Percentiles rank a stretch among this genome's conserved stretches.
Conservation (phyloP, 805 yeast species). For the Cyberlindnera galapagoensis region DNA sequence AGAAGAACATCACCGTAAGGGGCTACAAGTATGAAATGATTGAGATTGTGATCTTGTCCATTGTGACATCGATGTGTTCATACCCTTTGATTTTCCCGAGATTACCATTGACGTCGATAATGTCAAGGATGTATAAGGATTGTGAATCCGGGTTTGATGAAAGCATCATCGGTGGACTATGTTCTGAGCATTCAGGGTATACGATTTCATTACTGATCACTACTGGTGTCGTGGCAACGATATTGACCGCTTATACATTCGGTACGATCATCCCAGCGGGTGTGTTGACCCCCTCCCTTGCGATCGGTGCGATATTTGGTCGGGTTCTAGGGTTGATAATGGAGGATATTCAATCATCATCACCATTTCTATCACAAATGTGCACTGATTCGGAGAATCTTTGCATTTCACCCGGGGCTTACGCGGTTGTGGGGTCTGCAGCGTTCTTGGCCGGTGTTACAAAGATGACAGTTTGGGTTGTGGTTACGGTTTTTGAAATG, state of each 20-base stretch:
- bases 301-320: conserved; percentile 56
- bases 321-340: conserved; percentile 48
- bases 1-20: conserved; percentile 13
- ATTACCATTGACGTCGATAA: conserved; percentile 47
- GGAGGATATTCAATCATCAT: conserved; percentile 37
- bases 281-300: conserved; percentile 54
- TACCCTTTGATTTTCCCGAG: conserved; percentile 51
- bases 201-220: conserved; percentile 9
- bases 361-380: conserved; percentile 29
- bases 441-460: conserved; percentile 77
- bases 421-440: conserved; percentile 86
- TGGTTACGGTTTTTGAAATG: conserved; percentile 73
- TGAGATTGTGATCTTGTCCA: conserved; percentile 44
- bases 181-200: conserved; percentile 12
- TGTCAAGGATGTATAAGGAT: conserved; percentile 63
- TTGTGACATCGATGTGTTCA: conserved; percentile 46
- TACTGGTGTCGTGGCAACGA: conserved; percentile 40
- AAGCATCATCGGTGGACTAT: conserved; percentile 24
- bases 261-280: conserved; percentile 70
- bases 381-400: conserved; percentile 38
- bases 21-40: conserved; percentile 30
- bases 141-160: conserved; percentile 35
- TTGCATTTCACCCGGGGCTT: conserved; percentile 80
- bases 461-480: conserved; percentile 71
- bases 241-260: conserved; percentile 61